These are phyloP conservation scores for Amauroascus niger DNA, from an alignment of 2,329 filamentous ascomycete species.

Conservation along the genomic window DNA sequence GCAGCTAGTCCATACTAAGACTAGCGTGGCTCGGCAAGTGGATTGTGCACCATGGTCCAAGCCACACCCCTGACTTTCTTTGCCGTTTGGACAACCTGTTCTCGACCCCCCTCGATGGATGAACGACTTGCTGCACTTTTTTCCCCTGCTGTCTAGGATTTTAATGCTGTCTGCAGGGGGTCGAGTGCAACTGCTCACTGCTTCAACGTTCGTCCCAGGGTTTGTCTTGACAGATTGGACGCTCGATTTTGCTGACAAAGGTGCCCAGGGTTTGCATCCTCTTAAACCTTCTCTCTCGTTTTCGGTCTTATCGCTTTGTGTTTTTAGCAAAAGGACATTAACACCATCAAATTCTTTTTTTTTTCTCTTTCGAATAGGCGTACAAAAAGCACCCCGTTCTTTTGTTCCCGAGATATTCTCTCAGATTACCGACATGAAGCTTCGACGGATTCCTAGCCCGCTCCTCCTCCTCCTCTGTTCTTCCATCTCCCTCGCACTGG, in stretches of 20 bases:
- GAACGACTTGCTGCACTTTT: not conserved
- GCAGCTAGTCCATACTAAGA: not conserved
- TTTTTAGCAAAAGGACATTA: not conserved
- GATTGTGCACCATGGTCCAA: not conserved
- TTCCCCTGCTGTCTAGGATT: not conserved
- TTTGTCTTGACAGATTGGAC: not conserved
- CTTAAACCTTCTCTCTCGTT: not conserved
- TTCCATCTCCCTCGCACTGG: slow-evolving; percentile 14
- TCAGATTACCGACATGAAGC: slow-evolving; percentile 11
- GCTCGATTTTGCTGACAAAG: slow-evolving; percentile 4
- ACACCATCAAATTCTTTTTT: not conserved
- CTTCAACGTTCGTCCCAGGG: not conserved
- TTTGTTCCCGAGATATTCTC: not conserved
- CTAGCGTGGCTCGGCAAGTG: not conserved
- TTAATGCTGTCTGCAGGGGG: not conserved
- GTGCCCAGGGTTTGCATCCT: not conserved
- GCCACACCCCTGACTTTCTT: slow-evolving; percentile 3
- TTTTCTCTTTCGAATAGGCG: not conserved
- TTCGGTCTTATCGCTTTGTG: not conserved
- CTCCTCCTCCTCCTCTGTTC: slow-evolving; percentile 15
- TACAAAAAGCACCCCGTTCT: not conserved
- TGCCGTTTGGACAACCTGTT: not conserved
- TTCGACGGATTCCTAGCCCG: slow-evolving; percentile 13
- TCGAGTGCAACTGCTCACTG: not conserved
- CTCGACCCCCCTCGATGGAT: not conserved